Conservation (phyloP, 192 early-diverging fungal species). For the Rhizophagus sp. region DNA sequence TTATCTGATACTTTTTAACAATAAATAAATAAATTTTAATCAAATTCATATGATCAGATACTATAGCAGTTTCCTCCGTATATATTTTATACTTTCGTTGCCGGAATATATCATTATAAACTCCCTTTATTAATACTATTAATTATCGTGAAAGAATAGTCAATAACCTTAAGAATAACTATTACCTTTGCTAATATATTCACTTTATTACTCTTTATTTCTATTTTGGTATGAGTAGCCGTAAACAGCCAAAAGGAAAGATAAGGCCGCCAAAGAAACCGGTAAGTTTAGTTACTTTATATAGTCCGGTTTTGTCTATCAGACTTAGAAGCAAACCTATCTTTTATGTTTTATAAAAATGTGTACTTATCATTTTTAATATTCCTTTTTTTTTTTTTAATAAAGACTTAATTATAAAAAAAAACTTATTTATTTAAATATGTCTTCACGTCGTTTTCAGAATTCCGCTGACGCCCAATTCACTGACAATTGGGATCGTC, state of each 20-base stretch:
- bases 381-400: neutral
- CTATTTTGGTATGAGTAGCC: neutral
- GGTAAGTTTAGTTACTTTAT: constrained; percentile 16
- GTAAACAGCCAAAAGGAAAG: constrained; percentile 9
- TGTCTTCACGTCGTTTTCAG: constrained; percentile 26
- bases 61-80: too few species aligned
- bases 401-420: neutral
- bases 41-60: too few species aligned
- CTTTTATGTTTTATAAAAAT: neutral
- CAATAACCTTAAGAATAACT: neutral
- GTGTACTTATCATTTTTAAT: neutral
- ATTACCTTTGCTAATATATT: neutral
- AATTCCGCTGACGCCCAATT: constrained; percentile 41
- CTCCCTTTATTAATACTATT: neutral
- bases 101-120: neutral
- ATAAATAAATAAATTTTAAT: too few species aligned
- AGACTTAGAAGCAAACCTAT: neutral
- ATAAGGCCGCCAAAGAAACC: constrained; percentile 36
- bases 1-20: too few species aligned
- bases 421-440: constrained; percentile 4
- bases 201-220: neutral
- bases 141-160: neutral
- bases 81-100: neutral
- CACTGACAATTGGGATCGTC: constrained; percentile 59
- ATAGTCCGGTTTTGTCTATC: neutral